Percentiles rank a stretch among this genome's conserved stretches.
Evolutionary conservation across 306 rosid genomes (phyloP).

Genomic region (Vigna angularis): DNA sequence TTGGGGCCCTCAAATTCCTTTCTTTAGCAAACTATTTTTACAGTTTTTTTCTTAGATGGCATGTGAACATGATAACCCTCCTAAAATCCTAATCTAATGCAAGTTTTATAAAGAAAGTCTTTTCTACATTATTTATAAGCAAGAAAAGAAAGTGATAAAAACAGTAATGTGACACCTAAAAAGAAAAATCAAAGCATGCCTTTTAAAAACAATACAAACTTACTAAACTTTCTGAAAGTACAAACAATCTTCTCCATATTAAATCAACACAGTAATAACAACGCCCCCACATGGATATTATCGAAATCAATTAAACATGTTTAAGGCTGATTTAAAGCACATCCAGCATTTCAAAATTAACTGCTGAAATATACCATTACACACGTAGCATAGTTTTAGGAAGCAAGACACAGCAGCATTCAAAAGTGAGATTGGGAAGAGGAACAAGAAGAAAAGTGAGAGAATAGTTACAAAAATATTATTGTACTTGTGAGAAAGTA

Average conservation of each 20-base stretch:
- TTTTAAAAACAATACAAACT: no score
- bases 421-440: conserved; percentile 43
- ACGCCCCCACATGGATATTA: not conserved
- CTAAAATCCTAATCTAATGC: not conserved
- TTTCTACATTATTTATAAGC: not conserved
- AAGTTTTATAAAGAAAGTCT: not conserved
- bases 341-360: not conserved
- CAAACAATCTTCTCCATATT: conserved; percentile 1
- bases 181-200: not conserved
- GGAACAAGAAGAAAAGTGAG: not conserved
- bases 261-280: conserved; percentile 1
- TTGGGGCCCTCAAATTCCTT: conserved; percentile 39
- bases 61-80: not conserved
- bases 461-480: conserved; percentile 3
- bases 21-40: not conserved
- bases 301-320: not conserved
- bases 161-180: not conserved
- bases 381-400: not conserved
- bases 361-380: not conserved
- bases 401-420: conserved; percentile 13
- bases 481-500: conserved; percentile 16
- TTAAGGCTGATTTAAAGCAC: not conserved
- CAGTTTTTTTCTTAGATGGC: conserved; percentile 7
- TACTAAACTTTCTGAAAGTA: not conserved
- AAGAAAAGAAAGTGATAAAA: conserved; percentile 12